phyloP scores from a whole-genome alignment of 1,284 basidiomycete species.

The Ceratobasidium sp. region DNA sequence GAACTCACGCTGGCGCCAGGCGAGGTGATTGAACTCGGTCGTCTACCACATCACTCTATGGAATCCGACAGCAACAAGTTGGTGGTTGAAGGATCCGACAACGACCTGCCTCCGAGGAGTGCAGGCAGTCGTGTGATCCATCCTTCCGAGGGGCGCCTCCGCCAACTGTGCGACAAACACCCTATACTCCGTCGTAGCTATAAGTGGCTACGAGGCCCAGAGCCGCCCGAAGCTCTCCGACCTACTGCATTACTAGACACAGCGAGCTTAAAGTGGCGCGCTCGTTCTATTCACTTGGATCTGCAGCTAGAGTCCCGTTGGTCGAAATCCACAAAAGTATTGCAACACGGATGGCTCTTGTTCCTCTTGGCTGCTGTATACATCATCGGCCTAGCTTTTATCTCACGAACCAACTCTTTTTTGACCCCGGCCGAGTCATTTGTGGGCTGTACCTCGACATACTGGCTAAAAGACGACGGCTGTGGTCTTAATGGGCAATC shows the following conservation, averaged over 20 bases:
- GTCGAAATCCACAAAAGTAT: constrained; percentile 18
- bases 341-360: constrained; percentile 65
- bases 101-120: neutral
- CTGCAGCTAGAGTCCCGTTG: constrained; percentile 39
- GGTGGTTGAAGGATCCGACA: neutral
- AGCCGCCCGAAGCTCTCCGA: constrained; percentile 30
- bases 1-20: neutral
- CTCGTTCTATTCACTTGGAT: neutral
- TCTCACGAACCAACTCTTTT: constrained; percentile 79
- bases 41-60: neutral
- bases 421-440: constrained; percentile 72
- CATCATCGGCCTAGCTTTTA: constrained; percentile 79
- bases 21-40: neutral
- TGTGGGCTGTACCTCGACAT: constrained; percentile 76
- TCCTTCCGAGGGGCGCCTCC: neutral
- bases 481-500: constrained; percentile 81
- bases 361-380: constrained; percentile 70
- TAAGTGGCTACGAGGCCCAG: constrained; percentile 38
- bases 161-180: neutral
- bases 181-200: constrained; percentile 12
- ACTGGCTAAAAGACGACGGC: constrained; percentile 76
- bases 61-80: neutral
- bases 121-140: neutral
- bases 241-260: constrained; percentile 41
- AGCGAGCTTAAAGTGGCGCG: constrained; percentile 16